phyloP scores from a whole-genome alignment of 2,329 filamentous ascomycete species.

The Cladosporium sp. region DNA sequence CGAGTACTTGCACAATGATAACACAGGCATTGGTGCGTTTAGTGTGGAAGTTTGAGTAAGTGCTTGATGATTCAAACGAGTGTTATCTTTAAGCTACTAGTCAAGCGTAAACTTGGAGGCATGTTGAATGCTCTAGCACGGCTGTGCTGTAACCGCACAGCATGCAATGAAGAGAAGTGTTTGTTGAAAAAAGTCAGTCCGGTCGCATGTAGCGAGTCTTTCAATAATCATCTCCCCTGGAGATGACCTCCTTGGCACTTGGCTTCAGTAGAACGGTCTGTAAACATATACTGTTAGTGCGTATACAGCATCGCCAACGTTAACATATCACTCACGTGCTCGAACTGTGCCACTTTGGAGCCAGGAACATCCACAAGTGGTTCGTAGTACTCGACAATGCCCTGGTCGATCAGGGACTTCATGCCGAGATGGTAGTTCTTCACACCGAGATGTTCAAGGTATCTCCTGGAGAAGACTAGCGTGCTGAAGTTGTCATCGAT shows the following conservation, averaged over 20 bases:
- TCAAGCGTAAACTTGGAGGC: neutral
- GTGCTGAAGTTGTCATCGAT: constrained; percentile 98
- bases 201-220: neutral
- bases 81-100: neutral
- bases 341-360: constrained; percentile 89
- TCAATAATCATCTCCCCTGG: constrained; percentile 42
- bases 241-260: constrained; percentile 44
- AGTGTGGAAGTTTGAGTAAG: neutral
- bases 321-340: constrained; percentile 70
- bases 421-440: constrained; percentile 91
- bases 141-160: neutral
- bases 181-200: neutral
- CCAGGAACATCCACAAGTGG: constrained; percentile 90
- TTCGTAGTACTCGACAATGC: constrained; percentile 87
- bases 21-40: neutral
- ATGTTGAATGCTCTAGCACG: neutral
- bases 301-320: neutral
- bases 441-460: constrained; percentile 87
- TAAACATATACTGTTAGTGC: neutral
- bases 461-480: constrained; percentile 84
- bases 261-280: constrained; percentile 49
- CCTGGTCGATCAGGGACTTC: constrained; percentile 79
- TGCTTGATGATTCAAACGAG: neutral
- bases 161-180: neutral
- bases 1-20: neutral